Percentiles rank a stretch among this genome's conserved stretches.
Evolutionary conservation across 2,329 filamentous ascomycete genomes (phyloP).

Genomic region (Aspergillus felis): DNA sequence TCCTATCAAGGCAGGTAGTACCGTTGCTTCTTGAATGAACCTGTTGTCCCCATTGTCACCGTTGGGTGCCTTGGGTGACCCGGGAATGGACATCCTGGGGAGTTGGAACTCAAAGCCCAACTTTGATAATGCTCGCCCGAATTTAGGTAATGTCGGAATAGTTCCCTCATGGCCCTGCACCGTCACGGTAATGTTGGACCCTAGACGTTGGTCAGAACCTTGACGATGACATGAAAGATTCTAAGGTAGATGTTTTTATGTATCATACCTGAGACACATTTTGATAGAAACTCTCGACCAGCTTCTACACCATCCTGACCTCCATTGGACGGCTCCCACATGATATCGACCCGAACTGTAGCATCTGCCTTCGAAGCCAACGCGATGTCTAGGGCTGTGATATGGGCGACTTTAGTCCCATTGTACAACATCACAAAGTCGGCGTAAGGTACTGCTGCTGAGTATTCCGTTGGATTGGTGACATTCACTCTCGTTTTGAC

Average conservation of each 20-base stretch:
- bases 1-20: slow-evolving; percentile 32
- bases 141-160: slow-evolving; percentile 67
- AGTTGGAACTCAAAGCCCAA: slow-evolving; percentile 69
- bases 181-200: slow-evolving; percentile 76
- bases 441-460: slow-evolving; percentile 73
- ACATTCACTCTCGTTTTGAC: slow-evolving; percentile 73
- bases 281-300: slow-evolving; percentile 71
- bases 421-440: slow-evolving; percentile 74
- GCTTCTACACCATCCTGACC: slow-evolving; percentile 59
- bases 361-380: slow-evolving; percentile 69
- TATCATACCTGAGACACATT: slow-evolving; percentile 72
- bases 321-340: slow-evolving; percentile 68
- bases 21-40: slow-evolving; percentile 79
- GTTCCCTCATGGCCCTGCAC: slow-evolving; percentile 67
- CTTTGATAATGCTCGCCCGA: slow-evolving; percentile 69
- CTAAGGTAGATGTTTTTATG: no score
- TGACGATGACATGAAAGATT: not conserved
- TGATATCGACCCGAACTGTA: slow-evolving; percentile 62
- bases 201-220: slow-evolving; percentile 29
- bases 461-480: slow-evolving; percentile 86
- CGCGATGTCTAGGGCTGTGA: slow-evolving; percentile 60
- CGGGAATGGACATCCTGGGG: slow-evolving; percentile 62
- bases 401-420: slow-evolving; percentile 69
- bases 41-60: slow-evolving; percentile 49
- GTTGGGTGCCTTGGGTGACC: slow-evolving; percentile 36